Base-by-base conservation (phyloP, 768 basidiomycete species). In the Boletus rufocinnamomeus region DNA sequence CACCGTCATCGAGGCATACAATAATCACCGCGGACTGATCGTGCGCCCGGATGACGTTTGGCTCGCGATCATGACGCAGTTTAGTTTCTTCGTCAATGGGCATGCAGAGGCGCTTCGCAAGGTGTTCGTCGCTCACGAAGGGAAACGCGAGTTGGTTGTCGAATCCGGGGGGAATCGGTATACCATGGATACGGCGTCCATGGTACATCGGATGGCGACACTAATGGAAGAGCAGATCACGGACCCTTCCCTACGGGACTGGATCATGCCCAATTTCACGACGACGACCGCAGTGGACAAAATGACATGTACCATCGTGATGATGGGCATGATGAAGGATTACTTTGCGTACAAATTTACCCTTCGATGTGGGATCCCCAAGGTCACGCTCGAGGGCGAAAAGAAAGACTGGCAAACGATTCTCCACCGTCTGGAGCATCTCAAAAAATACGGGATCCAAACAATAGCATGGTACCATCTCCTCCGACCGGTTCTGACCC, bases 11-110 rank as follows among this genome's bases (percentile, higher is more conserved):
- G 67, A 71, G 28, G 73, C 72, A 6, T 75, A 76, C 63, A 72
- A 71, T 40, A 63, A 71, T 21, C 76, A 77, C 44, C 71, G 71
- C 82, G 81, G n/a, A n/a, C n/a, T n/a, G n/a, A n/a, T n/a, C n/a
- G n/a, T n/a, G n/a, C n/a, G n/a, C n/a, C n/a, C n/a, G 7, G 82
- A 83, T 52, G 81, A 83, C 63, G 72, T 82, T 37, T 82, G 82
- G 73, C 66, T 70, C 28, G 66, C 69, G 25, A 69, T 74, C 66
- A 38, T 75, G 49, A 63, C 66, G 16, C 78, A 79, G 58, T 73
- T 78, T 34, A 74, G 69, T 45, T 72, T 75, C 58, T 79, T 77
- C 45, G 73, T 79, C 30, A 77, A 79, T 30, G 75, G 69, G 4
- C 63, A 76, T 41, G 63, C 72, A 0, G 73, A 76, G 54, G 62